Conservation (phyloP, 345 rosid genomes). For the Salix purpurea region DNA sequence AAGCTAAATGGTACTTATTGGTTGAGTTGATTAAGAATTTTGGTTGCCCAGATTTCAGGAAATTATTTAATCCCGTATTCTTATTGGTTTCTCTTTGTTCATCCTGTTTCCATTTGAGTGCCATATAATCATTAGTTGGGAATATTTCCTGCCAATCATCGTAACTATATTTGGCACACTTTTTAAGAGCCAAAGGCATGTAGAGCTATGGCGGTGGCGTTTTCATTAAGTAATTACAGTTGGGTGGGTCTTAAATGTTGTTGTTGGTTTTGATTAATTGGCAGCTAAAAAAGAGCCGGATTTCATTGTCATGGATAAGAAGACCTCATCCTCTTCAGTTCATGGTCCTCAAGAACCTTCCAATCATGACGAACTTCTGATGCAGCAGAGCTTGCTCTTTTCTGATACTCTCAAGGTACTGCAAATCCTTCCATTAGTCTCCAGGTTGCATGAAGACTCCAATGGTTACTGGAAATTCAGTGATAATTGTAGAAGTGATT, state of each 20-base stretch:
- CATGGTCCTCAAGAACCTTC: constrained; percentile 41
- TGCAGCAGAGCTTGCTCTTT: constrained; percentile 65
- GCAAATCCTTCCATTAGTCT: not conserved
- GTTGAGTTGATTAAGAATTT: not conserved
- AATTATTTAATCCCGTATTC: not conserved
- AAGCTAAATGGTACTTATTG: not conserved
- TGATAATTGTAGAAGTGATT: not conserved
- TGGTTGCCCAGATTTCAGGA: not conserved
- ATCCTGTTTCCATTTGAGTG: not conserved
- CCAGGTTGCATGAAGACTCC: not conserved
- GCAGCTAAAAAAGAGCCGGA: constrained; percentile 3
- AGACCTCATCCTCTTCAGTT: constrained; percentile 41
- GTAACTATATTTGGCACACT: not conserved
- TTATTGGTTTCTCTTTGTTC: not conserved
- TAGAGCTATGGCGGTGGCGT: not conserved
- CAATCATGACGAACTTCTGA: constrained; percentile 59
- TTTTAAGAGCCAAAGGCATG: not conserved
- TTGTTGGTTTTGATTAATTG: not conserved
- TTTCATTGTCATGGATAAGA: constrained; percentile 17
- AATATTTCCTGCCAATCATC: not conserved
- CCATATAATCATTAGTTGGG: not conserved
- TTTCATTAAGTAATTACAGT: not conserved
- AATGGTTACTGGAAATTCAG: not conserved
- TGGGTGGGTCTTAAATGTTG: not conserved
- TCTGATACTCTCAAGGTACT: constrained; percentile 65